These are phyloP conservation scores for Triangularia verruculosa DNA, from an alignment of 2,329 filamentous ascomycete species.

Conservation along the genomic window DNA sequence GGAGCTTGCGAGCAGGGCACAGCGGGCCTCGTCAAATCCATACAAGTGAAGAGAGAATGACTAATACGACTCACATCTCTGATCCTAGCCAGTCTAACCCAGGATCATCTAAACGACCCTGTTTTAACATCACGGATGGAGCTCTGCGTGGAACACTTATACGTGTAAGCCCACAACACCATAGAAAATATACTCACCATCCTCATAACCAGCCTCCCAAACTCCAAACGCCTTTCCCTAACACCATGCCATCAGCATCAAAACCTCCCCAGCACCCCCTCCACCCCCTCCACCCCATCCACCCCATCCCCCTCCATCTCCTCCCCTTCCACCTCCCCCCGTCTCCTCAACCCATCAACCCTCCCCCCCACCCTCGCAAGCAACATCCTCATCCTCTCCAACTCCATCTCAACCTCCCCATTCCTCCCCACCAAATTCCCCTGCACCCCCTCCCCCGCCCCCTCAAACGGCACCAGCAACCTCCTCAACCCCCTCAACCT, in stretches of 20 bases:
- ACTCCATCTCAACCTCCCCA: slow-evolving; percentile 62
- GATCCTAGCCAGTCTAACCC: no score
- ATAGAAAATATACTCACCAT: no score
- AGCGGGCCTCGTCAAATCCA: not conserved
- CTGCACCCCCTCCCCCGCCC: slow-evolving; percentile 48
- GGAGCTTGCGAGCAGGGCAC: not conserved
- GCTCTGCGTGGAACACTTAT: no score
- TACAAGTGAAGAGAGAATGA: not conserved
- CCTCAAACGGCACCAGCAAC: slow-evolving; percentile 49
- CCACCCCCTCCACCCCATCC: slow-evolving; percentile 41
- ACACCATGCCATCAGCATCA: not conserved
- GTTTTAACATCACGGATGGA: no score
- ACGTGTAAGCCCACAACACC: no score
- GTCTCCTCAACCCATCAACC: slow-evolving; percentile 38
- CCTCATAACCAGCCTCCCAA: no score
- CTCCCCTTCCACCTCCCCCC: slow-evolving; percentile 25
- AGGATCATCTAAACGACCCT: no score
- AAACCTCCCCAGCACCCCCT: slow-evolving; percentile 28
- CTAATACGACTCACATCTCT: no score
- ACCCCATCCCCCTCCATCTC: slow-evolving; percentile 37
- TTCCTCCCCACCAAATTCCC: slow-evolving; percentile 65
- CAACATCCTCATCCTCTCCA: slow-evolving; percentile 64
- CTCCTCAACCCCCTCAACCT: slow-evolving; percentile 48
- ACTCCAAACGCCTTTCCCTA: not conserved
- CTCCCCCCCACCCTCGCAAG: slow-evolving; percentile 57